Conservation (phyloP, 1,284 basidiomycete species). For the Apiotrichum sp. region DNA sequence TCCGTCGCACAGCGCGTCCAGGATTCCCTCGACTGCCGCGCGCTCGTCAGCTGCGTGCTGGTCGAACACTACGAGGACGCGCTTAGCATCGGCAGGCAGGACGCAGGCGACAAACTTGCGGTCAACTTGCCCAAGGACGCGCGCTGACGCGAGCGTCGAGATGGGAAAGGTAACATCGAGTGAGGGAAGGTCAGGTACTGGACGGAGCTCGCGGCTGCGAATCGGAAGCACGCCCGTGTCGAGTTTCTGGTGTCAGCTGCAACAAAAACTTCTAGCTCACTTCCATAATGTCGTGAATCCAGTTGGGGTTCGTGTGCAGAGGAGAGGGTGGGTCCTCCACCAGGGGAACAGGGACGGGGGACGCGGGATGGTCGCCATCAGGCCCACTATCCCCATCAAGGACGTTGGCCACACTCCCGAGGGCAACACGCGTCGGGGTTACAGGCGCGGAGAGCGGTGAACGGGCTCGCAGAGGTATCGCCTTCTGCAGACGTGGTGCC, state of each 20-base stretch:
- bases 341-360: no score
- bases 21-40: conserved; percentile 74
- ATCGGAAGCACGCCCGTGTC: conserved; percentile 15
- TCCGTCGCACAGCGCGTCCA: conserved; percentile 58
- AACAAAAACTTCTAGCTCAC: not conserved
- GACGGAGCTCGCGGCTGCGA: not conserved
- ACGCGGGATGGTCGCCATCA: no score
- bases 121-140: conserved; percentile 75
- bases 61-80: conserved; percentile 67
- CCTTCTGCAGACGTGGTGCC: no score
- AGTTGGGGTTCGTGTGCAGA: not conserved
- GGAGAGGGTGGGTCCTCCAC: no score
- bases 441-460: no score
- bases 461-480: no score
- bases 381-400: no score
- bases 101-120: conserved; percentile 78
- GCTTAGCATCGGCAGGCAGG: conserved; percentile 22
- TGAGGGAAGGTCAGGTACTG: not conserved
- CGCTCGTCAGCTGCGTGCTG: conserved; percentile 96
- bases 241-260: not conserved
- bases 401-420: no score
- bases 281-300: not conserved
- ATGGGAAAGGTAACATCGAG: conserved; percentile 28
- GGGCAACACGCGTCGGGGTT: no score
- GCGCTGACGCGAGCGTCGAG: conserved; percentile 54